phyloP scores from a whole-genome alignment of 2,329 filamentous ascomycete genomes.

The Colletotrichum sp. region DNA sequence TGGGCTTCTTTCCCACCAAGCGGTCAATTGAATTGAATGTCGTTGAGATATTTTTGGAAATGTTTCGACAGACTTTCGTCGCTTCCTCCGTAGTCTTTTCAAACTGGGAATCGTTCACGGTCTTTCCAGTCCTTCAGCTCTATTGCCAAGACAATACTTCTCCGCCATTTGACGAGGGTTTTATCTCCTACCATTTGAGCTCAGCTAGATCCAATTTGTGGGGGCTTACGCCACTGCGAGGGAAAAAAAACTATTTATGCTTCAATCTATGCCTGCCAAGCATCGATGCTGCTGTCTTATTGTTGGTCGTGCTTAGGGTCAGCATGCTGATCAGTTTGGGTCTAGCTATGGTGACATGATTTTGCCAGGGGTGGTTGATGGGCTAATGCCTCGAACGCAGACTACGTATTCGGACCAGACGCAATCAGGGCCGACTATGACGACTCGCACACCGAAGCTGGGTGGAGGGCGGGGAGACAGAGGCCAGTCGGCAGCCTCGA shows the following conservation, averaged over 20 bases:
- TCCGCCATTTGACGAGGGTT: neutral
- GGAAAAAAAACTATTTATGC: neutral
- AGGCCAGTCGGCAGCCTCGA: fast-evolving
- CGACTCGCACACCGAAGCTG: neutral
- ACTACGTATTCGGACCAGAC: neutral
- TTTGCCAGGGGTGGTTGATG: neutral
- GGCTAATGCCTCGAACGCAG: neutral
- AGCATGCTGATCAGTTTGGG: neutral
- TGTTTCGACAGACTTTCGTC: neutral
- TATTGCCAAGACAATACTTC: neutral
- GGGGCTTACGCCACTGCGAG: neutral
- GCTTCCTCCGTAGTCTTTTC: neutral
- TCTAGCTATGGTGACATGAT: neutral
- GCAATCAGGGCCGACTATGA: neutral
- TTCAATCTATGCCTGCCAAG: neutral
- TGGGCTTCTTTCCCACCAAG: neutral
- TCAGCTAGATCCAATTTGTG: neutral
- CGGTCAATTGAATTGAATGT: neutral
- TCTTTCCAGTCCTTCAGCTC: neutral
- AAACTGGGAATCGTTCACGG: neutral
- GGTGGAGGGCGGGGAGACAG: neutral
- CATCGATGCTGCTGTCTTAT: neutral
- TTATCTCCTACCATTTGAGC: neutral
- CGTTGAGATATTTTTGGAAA: neutral
- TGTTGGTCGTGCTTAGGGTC: neutral